phyloP scores from a whole-genome alignment of 176 grass and related monocot species.

The Rhynchospora breviuscula region DNA sequence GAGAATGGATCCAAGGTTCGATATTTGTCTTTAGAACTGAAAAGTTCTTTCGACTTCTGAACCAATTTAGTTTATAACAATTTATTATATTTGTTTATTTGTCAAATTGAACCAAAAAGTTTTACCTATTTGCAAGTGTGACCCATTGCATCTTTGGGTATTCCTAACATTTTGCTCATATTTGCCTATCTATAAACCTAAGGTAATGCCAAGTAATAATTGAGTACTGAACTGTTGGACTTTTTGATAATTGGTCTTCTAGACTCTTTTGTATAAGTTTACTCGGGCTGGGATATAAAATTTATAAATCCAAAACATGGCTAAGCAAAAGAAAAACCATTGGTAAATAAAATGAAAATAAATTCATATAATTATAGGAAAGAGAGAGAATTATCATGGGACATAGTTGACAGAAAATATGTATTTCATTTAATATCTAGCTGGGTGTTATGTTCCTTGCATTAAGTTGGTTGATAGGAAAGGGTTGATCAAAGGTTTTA shows the following conservation, averaged over 20 bases:
- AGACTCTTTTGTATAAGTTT: background rate
- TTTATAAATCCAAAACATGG: background rate
- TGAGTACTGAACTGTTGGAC: background rate
- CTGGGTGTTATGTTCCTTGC: background rate
- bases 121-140: background rate
- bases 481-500: background rate
- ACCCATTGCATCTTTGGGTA: background rate
- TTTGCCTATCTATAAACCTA: background rate
- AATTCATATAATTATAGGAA: background rate
- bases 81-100: background rate
- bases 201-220: background rate
- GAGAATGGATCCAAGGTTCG: slow-evolving; percentile 56
- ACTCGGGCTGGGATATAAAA: background rate
- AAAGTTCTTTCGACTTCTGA: background rate
- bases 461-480: background rate
- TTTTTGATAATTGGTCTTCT: background rate
- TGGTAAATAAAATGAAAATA: background rate
- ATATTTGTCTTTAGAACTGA: background rate
- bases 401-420: background rate
- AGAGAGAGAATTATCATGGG: background rate
- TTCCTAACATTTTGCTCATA: background rate
- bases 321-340: background rate
- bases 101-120: slow-evolving; percentile 14
- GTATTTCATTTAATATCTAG: background rate
- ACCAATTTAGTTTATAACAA: background rate